Conservation (phyloP, 768 basidiomycete species). For the Agaricus bisporus region DNA sequence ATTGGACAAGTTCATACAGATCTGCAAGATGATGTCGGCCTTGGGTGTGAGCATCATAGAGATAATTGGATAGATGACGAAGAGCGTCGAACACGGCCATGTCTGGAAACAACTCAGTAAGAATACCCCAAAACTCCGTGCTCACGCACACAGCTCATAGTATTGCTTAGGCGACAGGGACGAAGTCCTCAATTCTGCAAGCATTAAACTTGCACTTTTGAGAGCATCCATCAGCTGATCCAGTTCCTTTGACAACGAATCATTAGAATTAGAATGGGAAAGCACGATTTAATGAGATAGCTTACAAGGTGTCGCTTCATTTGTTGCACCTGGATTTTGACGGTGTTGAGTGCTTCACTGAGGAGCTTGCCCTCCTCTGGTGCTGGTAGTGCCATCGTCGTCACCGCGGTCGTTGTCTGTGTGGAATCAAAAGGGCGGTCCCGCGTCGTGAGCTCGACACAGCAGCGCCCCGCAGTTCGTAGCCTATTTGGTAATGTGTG, state of each 20-base stretch:
- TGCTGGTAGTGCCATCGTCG: conserved; percentile 36
- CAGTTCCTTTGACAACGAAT: conserved; percentile 52
- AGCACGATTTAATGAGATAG: conserved; percentile 12
- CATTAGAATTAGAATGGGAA: conserved; percentile 4
- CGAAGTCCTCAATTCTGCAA: conserved; percentile 91
- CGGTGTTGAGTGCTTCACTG: conserved; percentile 78
- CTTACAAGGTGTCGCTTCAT: conserved; percentile 90
- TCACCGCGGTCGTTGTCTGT: conserved; percentile 16
- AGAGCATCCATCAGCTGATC: conserved; percentile 99
- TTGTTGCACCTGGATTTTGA: conserved; percentile 89
- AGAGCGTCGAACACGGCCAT: conserved; percentile 99
- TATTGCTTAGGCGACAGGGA: conserved; percentile 95
- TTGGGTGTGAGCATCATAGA: conserved; percentile 91
- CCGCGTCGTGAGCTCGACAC: conserved; percentile 1
- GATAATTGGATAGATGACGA: conserved; percentile 90
- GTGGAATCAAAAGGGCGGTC: conserved; percentile 10
- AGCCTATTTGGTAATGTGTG: conserved; percentile 1
- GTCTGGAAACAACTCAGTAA: conserved; percentile 41
- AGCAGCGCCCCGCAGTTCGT: conserved; percentile 5
- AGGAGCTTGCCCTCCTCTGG: conserved; percentile 79
- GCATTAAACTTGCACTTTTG: conserved; percentile 96
- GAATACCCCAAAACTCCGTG: background rate
- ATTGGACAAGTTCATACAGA: conserved; percentile 99
- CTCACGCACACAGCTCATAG: conserved; percentile 88
- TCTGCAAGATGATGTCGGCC: conserved; percentile 95